phyloP scores from a whole-genome alignment of 768 basidiomycete species.

The Gymnopilus dilepis region DNA sequence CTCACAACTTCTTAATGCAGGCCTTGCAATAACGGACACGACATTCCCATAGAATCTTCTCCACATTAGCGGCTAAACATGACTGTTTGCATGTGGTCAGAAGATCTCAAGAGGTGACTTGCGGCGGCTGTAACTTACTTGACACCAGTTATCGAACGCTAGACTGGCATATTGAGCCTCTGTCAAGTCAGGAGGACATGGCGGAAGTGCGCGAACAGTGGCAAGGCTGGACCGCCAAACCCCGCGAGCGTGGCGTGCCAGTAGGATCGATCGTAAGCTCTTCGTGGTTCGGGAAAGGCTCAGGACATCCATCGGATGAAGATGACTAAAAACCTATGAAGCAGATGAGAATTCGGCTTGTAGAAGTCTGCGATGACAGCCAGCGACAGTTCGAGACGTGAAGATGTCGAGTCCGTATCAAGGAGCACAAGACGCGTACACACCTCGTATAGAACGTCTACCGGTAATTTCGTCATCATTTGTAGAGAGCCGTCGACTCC shows the following conservation, averaged over 20 bases:
- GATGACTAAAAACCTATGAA: slow-evolving; percentile 46
- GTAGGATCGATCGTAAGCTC: slow-evolving; percentile 44
- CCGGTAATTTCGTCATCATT: slow-evolving; percentile 27
- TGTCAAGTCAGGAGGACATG: slow-evolving; percentile 47
- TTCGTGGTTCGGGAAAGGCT: slow-evolving; percentile 49
- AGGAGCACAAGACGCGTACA: neutral
- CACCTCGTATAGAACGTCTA: slow-evolving; percentile 37
- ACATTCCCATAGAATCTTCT: slow-evolving; percentile 41
- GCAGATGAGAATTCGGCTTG: neutral
- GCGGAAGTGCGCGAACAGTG: slow-evolving; percentile 42
- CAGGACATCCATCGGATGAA: slow-evolving; percentile 52
- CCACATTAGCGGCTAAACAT: slow-evolving; percentile 35
- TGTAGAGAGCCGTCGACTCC: slow-evolving; percentile 22
- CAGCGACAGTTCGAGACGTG: neutral
- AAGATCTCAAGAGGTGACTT: neutral
- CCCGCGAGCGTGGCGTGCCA: slow-evolving; percentile 36
- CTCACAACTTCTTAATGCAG: slow-evolving; percentile 40
- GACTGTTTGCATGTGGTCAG: slow-evolving; percentile 28
- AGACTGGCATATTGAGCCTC: slow-evolving; percentile 52
- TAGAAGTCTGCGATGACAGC: neutral
- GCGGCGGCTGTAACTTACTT: slow-evolving; percentile 37
- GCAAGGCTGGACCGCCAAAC: slow-evolving; percentile 44
- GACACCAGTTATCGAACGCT: slow-evolving; percentile 49
- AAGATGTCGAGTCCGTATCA: neutral
- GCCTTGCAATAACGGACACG: slow-evolving; percentile 42